Evolutionary conservation across 306 rosid genomes (phyloP).

Genomic region (Medicago lupulina): DNA sequence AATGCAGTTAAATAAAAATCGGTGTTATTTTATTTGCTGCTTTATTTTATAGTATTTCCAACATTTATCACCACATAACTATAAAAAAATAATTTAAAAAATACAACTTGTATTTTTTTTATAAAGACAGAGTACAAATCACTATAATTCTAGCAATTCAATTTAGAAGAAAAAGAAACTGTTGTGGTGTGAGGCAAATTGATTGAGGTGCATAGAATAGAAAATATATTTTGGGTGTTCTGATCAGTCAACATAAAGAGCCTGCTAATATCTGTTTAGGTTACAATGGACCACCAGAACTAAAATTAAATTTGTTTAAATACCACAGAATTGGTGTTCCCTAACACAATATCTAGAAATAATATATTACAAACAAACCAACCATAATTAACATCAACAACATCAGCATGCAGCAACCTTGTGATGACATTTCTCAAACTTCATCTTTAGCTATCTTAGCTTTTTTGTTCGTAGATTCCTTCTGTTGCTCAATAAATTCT

Average conservation of each 20-base stretch:
- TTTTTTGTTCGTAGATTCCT: slow-evolving; percentile 54
- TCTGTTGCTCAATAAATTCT: slow-evolving; percentile 47
- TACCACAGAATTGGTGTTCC: background rate
- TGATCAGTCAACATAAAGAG: background rate
- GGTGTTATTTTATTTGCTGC: background rate
- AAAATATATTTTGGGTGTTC: background rate
- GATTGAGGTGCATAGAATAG: background rate
- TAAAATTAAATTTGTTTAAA: background rate
- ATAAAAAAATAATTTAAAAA: background rate
- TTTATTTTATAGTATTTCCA: background rate
- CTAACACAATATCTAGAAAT: background rate
- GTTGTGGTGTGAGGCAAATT: background rate
- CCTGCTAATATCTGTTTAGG: slow-evolving; percentile 5
- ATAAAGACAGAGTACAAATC: background rate
- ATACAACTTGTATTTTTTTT: background rate
- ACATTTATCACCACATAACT: background rate
- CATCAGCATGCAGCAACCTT: slow-evolving; percentile 26
- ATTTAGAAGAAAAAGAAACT: background rate
- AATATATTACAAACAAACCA: slow-evolving; percentile 13
- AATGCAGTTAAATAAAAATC: background rate
- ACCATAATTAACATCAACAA: slow-evolving; percentile 13
- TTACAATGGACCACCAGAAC: background rate
- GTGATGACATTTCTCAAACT: slow-evolving; percentile 26
- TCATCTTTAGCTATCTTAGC: slow-evolving; percentile 42
- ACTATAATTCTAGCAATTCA: background rate